Evolutionary conservation across 176 grass and related monocot genomes (phyloP).

Genomic region (Cocos nucifera): DNA sequence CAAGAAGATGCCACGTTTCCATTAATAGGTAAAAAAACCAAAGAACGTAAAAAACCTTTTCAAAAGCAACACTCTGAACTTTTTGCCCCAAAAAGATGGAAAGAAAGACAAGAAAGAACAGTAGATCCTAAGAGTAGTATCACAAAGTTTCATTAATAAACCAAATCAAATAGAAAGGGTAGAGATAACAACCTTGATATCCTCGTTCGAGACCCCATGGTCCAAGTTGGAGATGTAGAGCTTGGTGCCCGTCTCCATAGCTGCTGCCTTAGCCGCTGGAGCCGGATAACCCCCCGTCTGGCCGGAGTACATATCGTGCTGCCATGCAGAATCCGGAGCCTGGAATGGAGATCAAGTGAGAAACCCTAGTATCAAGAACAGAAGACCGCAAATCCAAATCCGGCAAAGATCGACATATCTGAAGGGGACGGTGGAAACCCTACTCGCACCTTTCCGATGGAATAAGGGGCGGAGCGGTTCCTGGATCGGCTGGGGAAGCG

Average conservation of each 20-base stretch:
- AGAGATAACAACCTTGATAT: slow-evolving; percentile 66
- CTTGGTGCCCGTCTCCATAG: slow-evolving; percentile 85
- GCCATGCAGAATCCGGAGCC: slow-evolving; percentile 83
- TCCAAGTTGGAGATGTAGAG: slow-evolving; percentile 95
- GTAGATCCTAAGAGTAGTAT: not conserved
- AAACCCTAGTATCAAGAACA: slow-evolving; percentile 27
- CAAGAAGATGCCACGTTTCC: too few relatives aligned
- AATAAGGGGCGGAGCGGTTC: slow-evolving; percentile 66
- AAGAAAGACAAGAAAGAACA: not conserved
- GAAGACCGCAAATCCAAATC: too few relatives aligned
- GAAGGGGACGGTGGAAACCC: not conserved
- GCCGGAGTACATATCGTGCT: slow-evolving; percentile 71
- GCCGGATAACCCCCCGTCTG: slow-evolving; percentile 7
- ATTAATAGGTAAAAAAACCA: too few relatives aligned
- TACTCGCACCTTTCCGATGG: slow-evolving; percentile 57
- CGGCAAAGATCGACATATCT: too few relatives aligned
- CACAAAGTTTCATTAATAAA: not conserved
- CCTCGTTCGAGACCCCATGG: slow-evolving; percentile 82
- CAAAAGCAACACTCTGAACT: too few relatives aligned
- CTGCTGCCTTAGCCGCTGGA: slow-evolving; percentile 40
- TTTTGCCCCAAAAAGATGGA: too few relatives aligned
- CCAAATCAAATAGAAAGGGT: not conserved
- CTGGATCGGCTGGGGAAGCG: slow-evolving; percentile 54
- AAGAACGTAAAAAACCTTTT: too few relatives aligned
- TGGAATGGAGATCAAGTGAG: slow-evolving; percentile 82